Base-by-base conservation (phyloP, 208 protist species). In the Tritrichomonas foetus region DNA sequence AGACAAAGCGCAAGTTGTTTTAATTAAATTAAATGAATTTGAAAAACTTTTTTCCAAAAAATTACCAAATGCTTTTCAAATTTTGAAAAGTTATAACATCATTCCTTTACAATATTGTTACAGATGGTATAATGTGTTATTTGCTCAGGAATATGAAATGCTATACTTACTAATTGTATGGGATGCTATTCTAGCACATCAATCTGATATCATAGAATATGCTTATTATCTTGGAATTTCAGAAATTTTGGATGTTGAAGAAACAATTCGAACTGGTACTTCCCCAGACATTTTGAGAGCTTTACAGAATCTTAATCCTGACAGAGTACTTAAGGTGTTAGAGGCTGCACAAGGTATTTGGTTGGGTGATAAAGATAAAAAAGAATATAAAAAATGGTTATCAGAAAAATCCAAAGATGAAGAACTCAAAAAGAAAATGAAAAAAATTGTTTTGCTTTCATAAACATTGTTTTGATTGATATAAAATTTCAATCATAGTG, bases 131-230 rank as follows among this genome's bases (percentile, higher is more conserved):
- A 84, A 84, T 84, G 16, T 84, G 0, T 30, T 84, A 13, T 84
- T 84, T n/a, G 36, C 74, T 49, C 74, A 84, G n/a, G 74, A 84
- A 53, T 53, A 84, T 53, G 74, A 84, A 22, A 33, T 84, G 41
- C 44, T 44, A 39, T 25, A 11, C 0, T 53, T 84, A n/a, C 74
- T 84, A 1, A 22, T 84, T 3, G 53, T 84, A 53, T 84, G 74
- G 74, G 74, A 84, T 22, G 74, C 14, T 53, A 13, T 84, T 33
- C 36, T 84, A n/a, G 36, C 74, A 25, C 74, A 84, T 84, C 9
- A 33, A 13, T 1, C 1, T 33, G 44, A 84, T 22, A 25, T 84
- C 16, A 8, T 84, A 33, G 36, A 53, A 47, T 84, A 47, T 84
- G 74, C 36, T 11, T 53, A 33, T 53, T 84, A 84, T 53, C 22